Conservation (phyloP, 306 rosid species). For the Cucurbita moschata region DNA sequence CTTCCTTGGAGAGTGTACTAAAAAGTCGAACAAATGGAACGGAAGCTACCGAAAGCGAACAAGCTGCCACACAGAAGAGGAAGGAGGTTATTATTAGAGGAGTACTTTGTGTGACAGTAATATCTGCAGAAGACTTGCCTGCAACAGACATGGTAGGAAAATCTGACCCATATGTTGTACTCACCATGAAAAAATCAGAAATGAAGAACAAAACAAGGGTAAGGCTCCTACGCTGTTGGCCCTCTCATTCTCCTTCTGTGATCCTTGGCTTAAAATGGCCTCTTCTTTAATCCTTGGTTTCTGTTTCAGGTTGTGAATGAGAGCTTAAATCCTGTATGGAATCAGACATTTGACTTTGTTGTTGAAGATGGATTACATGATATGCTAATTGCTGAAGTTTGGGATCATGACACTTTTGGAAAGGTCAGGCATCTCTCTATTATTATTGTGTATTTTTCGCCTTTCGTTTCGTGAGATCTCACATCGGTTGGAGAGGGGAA, state of each 20-base stretch:
- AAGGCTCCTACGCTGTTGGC: slow-evolving; percentile 11
- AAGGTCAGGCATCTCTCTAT: slow-evolving; percentile 39
- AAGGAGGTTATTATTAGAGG: slow-evolving; percentile 87
- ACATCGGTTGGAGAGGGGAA: too few species aligned
- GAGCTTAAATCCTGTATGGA: slow-evolving; percentile 88
- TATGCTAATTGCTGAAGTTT: slow-evolving; percentile 78
- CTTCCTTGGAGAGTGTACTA: slow-evolving; percentile 76
- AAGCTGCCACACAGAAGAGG: slow-evolving; percentile 42
- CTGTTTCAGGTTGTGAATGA: slow-evolving; percentile 76
- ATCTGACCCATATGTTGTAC: slow-evolving; percentile 79
- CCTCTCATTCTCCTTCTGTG: neutral
- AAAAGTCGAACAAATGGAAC: slow-evolving; percentile 46
- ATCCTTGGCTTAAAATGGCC: neutral
- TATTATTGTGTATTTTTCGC: neutral
- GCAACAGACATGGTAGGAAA: slow-evolving; percentile 72
- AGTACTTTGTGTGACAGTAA: slow-evolving; percentile 65
- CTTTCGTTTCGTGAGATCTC: neutral
- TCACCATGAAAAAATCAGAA: slow-evolving; percentile 79
- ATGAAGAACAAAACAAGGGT: slow-evolving; percentile 78
- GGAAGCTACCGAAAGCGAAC: slow-evolving; percentile 48
- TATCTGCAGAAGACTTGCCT: slow-evolving; percentile 96
- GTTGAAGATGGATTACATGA: slow-evolving; percentile 97
- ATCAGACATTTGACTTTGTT: slow-evolving; percentile 89
- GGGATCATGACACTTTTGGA: slow-evolving; percentile 94
- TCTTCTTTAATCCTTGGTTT: slow-evolving; percentile 5